Conservation (phyloP, 768 basidiomycete species). For the Amanita jacksonii region DNA sequence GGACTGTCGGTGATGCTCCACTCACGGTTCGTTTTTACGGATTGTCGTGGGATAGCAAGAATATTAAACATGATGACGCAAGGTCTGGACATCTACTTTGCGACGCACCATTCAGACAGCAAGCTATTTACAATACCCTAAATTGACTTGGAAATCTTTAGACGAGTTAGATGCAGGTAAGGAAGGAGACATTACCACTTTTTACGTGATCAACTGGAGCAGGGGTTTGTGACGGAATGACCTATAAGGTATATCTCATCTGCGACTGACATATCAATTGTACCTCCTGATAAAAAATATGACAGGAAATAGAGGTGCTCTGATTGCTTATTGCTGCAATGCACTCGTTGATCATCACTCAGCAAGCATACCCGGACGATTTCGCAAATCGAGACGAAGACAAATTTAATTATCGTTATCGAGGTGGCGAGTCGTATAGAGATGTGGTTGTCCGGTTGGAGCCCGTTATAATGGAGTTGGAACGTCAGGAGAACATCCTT, state of each 20-base stretch:
- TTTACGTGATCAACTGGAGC: neutral
- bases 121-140: slow-evolving; percentile 69
- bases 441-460: slow-evolving; percentile 94
- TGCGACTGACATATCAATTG: neutral
- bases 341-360: slow-evolving; percentile 1
- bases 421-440: slow-evolving; percentile 95
- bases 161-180: slow-evolving; percentile 94
- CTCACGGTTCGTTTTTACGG: slow-evolving; percentile 54
- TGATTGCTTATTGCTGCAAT: neutral
- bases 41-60: neutral
- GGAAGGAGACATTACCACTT: slow-evolving; percentile 3
- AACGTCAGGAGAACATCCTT: slow-evolving; percentile 94
- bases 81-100: slow-evolving; percentile 99
- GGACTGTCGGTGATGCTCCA: slow-evolving; percentile 84
- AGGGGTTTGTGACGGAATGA: slow-evolving; percentile 98
- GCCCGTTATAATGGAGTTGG: slow-evolving; percentile 98
- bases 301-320: slow-evolving; percentile 79
- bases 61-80: neutral
- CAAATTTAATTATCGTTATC: slow-evolving; percentile 98
- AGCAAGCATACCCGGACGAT: slow-evolving; percentile 96
- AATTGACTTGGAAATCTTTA: slow-evolving; percentile 96
- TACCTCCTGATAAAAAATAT: neutral
- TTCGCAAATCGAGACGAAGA: slow-evolving; percentile 97
- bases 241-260: slow-evolving; percentile 55
- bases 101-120: slow-evolving; percentile 90